Evolutionary conservation across 164 flowering plant genomes (phyloP).

Genomic region (Umbellularia californica): DNA sequence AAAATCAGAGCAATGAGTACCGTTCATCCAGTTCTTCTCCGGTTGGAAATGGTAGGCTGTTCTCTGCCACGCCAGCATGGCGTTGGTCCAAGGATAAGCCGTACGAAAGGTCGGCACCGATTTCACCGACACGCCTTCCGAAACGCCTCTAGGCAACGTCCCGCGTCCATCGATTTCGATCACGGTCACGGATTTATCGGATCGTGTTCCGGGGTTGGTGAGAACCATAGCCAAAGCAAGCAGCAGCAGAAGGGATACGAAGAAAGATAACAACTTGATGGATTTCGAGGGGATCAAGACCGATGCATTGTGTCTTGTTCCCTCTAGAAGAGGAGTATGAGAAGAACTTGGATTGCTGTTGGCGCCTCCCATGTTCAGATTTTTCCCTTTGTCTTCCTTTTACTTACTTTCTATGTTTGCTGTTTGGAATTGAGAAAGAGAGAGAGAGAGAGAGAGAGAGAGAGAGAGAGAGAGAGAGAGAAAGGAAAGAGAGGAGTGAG

Average conservation of each 20-base stretch:
- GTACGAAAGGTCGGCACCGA: neutral
- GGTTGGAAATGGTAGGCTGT: slow-evolving; percentile 77
- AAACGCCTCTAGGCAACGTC: slow-evolving; percentile 8
- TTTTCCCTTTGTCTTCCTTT: no score
- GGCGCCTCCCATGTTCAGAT: no score
- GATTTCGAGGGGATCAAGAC: neutral
- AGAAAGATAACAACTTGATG: neutral
- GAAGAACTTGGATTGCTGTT: neutral
- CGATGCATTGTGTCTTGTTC: neutral
- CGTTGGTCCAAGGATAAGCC: slow-evolving; percentile 18
- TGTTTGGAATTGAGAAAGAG: no score
- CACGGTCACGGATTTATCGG: neutral
- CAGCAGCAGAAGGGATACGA: neutral
- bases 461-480: no score
- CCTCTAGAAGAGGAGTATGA: neutral
- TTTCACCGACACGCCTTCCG: slow-evolving; percentile 21
- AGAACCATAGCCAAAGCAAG: neutral
- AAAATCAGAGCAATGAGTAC: slow-evolving; percentile 12
- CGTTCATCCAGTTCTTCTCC: slow-evolving; percentile 85
- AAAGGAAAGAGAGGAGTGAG: no score
- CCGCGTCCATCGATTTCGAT: neutral
- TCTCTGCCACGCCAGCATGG: slow-evolving; percentile 21
- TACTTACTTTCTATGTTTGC: no score
- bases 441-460: no score
- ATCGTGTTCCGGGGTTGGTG: no score